Evolutionary conservation across 2,329 filamentous ascomycete species (phyloP).

Genomic region (Phialophora expanda): DNA sequence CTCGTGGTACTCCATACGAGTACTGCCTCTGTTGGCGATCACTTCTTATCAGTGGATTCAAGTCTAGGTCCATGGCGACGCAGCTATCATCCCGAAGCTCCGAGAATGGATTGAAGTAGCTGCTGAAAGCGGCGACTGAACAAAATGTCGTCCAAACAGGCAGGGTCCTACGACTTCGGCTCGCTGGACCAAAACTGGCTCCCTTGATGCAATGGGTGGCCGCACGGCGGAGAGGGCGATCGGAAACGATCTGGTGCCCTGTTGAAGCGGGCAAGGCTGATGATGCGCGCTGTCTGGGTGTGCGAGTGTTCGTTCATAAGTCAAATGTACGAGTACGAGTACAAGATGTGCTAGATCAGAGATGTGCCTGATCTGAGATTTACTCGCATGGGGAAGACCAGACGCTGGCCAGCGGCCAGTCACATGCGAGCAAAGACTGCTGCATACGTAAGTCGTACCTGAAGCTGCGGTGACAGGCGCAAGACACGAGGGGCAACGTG

Average conservation of each 20-base stretch:
- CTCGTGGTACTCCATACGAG: too few relatives aligned
- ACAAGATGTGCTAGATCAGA: background rate
- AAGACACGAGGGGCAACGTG: background rate
- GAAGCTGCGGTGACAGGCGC: constrained; percentile 3
- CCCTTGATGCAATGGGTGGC: background rate
- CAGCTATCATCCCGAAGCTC: background rate
- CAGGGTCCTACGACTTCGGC: background rate
- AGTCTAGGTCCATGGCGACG: too few relatives aligned
- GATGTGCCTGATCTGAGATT: constrained; percentile 4
- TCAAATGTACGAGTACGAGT: background rate
- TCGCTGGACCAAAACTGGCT: background rate
- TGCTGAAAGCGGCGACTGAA: background rate
- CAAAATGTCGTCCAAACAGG: too few relatives aligned
- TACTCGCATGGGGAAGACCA: background rate
- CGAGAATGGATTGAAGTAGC: background rate
- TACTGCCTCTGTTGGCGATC: too few relatives aligned
- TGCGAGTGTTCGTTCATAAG: background rate
- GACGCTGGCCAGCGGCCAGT: background rate
- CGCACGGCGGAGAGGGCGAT: background rate
- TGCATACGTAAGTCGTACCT: constrained; percentile 10
- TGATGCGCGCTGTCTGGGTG: background rate
- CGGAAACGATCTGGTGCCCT: constrained; percentile 12
- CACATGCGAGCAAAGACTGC: background rate
- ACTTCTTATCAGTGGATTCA: too few relatives aligned
- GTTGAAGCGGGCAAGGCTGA: constrained; percentile 6